Evolutionary conservation across 768 basidiomycete genomes (phyloP).

Genomic region (Tubosaeta brunneosetosa): DNA sequence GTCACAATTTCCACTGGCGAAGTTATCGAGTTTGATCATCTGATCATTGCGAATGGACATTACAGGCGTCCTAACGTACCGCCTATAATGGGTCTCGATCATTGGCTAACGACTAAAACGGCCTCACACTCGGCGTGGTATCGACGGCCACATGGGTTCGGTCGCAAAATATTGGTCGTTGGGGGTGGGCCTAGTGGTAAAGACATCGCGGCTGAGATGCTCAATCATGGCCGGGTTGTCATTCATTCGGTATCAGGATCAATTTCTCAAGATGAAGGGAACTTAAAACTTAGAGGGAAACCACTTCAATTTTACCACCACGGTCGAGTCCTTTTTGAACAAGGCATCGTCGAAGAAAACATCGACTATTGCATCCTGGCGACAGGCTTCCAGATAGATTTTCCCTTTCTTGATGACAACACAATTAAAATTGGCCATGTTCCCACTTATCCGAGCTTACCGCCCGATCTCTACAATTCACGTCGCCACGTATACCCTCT

Average conservation of each 20-base stretch:
- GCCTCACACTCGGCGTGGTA: slow-evolving; percentile 70
- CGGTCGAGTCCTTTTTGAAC: slow-evolving; percentile 54
- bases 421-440: slow-evolving; percentile 37
- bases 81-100: slow-evolving; percentile 49
- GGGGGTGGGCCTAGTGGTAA: slow-evolving; percentile 62
- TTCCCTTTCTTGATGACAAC: slow-evolving; percentile 52
- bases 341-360: slow-evolving; percentile 48
- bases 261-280: slow-evolving; percentile 27
- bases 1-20: slow-evolving; percentile 41
- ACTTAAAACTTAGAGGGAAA: slow-evolving; percentile 39
- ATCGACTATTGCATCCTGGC: slow-evolving; percentile 68
- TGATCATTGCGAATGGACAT: slow-evolving; percentile 76
- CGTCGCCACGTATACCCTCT: slow-evolving; percentile 67
- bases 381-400: slow-evolving; percentile 66
- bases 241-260: slow-evolving; percentile 51
- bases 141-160: slow-evolving; percentile 42
- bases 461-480: slow-evolving; percentile 55
- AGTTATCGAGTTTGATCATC: slow-evolving; percentile 47
- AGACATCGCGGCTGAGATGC: slow-evolving; percentile 63
- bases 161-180: slow-evolving; percentile 41
- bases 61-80: slow-evolving; percentile 64
- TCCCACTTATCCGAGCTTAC: slow-evolving; percentile 46
- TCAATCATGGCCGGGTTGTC: slow-evolving; percentile 39
- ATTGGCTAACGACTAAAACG: slow-evolving; percentile 50
- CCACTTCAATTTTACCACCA: slow-evolving; percentile 38